These are phyloP conservation scores for Stenogyne calaminthoides DNA, from an alignment of 305 asterid genomes.

Conservation along the genomic window DNA sequence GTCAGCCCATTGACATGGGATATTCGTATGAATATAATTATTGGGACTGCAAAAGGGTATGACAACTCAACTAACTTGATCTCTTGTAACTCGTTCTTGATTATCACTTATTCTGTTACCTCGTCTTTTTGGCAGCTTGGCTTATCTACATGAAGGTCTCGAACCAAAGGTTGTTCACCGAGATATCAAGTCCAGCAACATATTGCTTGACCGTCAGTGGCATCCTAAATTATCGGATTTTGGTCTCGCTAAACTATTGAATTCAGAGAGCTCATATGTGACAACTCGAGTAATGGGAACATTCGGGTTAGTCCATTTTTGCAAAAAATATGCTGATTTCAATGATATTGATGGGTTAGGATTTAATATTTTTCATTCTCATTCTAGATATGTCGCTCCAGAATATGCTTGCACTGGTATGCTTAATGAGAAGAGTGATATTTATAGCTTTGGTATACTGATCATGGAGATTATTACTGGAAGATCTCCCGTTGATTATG, in stretches of 20 bases:
- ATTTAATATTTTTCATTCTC: constrained; percentile 15
- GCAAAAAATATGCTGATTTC: neutral
- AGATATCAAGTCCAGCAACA: constrained; percentile 87
- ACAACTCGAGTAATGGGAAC: constrained; percentile 67
- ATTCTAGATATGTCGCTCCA: constrained; percentile 83
- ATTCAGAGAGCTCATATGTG: constrained; percentile 46
- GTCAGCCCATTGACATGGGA: constrained; percentile 68
- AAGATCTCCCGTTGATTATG: constrained; percentile 79
- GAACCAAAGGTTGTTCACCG: constrained; percentile 98
- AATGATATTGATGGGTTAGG: neutral
- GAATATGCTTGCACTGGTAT: constrained; percentile 95
- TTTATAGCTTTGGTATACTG: constrained; percentile 87
- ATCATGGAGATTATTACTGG: constrained; percentile 90
- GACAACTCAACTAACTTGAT: constrained; percentile 20
- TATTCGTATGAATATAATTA: constrained; percentile 49
- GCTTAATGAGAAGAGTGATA: constrained; percentile 89
- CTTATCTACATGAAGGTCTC: constrained; percentile 67
- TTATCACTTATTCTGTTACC: neutral
- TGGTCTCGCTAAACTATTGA: constrained; percentile 61
- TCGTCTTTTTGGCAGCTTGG: constrained; percentile 54
- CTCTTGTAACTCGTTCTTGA: neutral
- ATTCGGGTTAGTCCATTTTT: constrained; percentile 63
- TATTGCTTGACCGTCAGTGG: constrained; percentile 65
- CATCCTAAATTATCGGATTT: constrained; percentile 56
- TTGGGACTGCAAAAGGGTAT: constrained; percentile 62